These are phyloP conservation scores for Phalaenopsis hybrid DNA, from an alignment of 116 monocot genomes.

Conservation along the genomic window DNA sequence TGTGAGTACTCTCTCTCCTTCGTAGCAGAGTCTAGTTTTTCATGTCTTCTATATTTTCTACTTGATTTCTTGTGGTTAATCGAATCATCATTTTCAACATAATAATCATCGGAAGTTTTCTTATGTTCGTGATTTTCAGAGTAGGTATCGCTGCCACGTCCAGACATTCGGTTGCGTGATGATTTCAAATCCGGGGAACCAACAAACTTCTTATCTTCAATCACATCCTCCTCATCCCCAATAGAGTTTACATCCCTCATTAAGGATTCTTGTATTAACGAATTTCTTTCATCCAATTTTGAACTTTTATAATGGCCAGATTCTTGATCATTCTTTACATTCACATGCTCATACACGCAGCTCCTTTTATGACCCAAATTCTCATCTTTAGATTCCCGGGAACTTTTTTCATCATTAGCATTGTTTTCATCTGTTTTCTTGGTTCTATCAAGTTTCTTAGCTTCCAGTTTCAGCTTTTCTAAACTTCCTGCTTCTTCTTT, in stretches of 20 bases:
- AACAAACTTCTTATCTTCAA: conserved; percentile 25
- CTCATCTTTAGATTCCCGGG: conserved; percentile 10
- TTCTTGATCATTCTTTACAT: conserved; percentile 21
- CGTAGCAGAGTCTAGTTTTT: conserved; percentile 15
- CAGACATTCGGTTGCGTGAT: conserved; percentile 2
- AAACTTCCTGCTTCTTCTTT: conserved; percentile 22
- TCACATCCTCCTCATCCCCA: conserved; percentile 17
- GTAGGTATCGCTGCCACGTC: background rate
- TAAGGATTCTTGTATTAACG: conserved; percentile 15
- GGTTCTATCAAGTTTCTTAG: conserved; percentile 20
- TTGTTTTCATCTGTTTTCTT: conserved; percentile 27
- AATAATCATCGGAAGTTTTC: conserved; percentile 15
- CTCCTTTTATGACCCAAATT: conserved; percentile 20
- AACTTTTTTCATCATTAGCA: conserved; percentile 26
- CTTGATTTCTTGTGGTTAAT: conserved; percentile 38
- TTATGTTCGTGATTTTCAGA: conserved; percentile 9
- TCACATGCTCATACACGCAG: conserved; percentile 28
- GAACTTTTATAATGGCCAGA: conserved; percentile 37
- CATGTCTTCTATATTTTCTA: conserved; percentile 30
- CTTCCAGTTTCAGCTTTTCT: conserved; percentile 26
- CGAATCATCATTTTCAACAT: conserved; percentile 18
- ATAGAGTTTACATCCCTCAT: conserved; percentile 16
- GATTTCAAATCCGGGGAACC: conserved; percentile 29
- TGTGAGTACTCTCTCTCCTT: conserved; percentile 19
- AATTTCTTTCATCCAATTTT: conserved; percentile 27